Base-by-base conservation (phyloP, 768 basidiomycete species). In the Fomitopsis serialis region DNA sequence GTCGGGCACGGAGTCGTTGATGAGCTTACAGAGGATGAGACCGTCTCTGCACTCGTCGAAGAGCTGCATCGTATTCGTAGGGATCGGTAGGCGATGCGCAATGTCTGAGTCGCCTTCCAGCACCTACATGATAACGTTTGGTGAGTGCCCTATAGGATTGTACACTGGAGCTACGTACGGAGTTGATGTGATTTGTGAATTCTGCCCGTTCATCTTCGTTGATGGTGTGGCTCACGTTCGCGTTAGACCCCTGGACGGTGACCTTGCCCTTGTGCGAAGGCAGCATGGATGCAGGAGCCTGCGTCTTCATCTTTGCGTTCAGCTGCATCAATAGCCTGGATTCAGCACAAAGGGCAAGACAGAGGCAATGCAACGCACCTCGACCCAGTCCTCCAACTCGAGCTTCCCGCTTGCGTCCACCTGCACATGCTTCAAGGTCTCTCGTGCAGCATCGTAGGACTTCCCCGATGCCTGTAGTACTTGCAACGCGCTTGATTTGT, bases 1-100 rank as follows among this genome's bases (percentile, higher is more conserved):
- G 70, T 98, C 96, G 11, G 97, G 96, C 3, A 99, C 97, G 42
- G 97, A 96, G 73, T 99, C 96, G 71, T 99, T 96, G 79, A 98
- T 93, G 59, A 98, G 86, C 78, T 98, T 98, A 72, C 90, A 97
- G 27, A 99, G 87, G 62, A 99, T 85, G 65, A 99, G 76, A 58
- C 96, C 97, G 64, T 99, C 96, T 64, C 87, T 82, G 70, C 87
- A 90, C 70, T 98, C 97, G 66, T 98, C 97, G 64, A 98, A 98
- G 58, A 99, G 79, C 61, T 99, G 97, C 95, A 98, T 97, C 19
- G 94, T 98, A 52, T 92, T 80, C 8, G 93, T 95, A 0, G 94
- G 95, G 57, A 98, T 96, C 5, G 95, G 96, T 58, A 92, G 80
- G 42, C 93, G 81, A 54, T 74, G 70, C 19, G 82, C 85, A 50